Evolutionary conservation across 495 filamentous ascomycete genomes (phyloP), one percentile per base, ranked within the genome.

Genomic region (Daldinia grandis): DNA sequence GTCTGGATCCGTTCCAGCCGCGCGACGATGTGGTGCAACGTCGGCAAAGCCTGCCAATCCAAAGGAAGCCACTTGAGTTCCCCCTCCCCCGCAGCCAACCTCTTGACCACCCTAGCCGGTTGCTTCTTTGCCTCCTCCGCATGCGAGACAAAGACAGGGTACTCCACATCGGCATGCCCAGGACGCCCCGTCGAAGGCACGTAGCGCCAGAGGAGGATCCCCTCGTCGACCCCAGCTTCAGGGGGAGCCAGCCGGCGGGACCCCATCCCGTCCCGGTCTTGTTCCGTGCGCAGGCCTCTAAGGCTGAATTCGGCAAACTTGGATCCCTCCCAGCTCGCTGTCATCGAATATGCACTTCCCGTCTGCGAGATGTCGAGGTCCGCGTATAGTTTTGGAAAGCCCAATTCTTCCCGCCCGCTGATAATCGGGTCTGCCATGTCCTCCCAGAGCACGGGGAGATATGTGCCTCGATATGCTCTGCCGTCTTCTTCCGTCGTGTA

Each of bases 361-460:
- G 62, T 64, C 25, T 64, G 35, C 17, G 33, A 33, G 25, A 64
- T 64, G 12, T 38, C 24, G 5, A 64, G 53, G 15, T 64, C 62
- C 7, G 62, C 62, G 12, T 56, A 64, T 5, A 64, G 28, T 38
- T 64, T 64, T 17, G 62, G 62, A 50, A 17, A 64, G 10, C 62
- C 62, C 5, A 64, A 24, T 19, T 64, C 62, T n/a, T 64, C 62
- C 6, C 62, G 37, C 3, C 62, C 62, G 25, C 62, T 64, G 24
- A 64, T 64, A 4, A 64, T 64, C 19, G 62, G 62, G n/a, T 64
- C 62, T 35, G 62, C 51, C 10, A 64, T 27, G 8, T 64, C 30
- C n/a, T 64, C 62, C 62, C 62, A 64, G 2, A 64, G 62, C 6
- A 64, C 62, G 17, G 62, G 62, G 14, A 64, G 51, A 49, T 42